These are phyloP conservation scores for Umbellularia californica DNA, from an alignment of 164 flowering plant genomes.

Conservation along the genomic window DNA sequence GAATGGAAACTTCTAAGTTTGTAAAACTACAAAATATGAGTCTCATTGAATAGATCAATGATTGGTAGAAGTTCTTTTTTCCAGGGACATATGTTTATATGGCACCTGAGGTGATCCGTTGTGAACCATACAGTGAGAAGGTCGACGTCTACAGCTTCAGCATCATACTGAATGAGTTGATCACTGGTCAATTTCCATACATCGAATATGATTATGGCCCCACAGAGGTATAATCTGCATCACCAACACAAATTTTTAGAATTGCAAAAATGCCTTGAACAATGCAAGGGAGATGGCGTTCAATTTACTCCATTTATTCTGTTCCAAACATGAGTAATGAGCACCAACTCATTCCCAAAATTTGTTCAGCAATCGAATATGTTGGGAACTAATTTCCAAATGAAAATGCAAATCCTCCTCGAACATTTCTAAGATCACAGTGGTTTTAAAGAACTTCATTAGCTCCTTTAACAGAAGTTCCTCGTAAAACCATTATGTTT, in stretches of 20 bases:
- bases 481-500: background rate
- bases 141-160: slow-evolving; percentile 67
- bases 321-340: background rate
- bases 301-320: background rate
- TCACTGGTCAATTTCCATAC: slow-evolving; percentile 62
- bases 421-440: too few relatives aligned
- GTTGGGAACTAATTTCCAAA: background rate
- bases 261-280: too few relatives aligned
- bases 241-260: background rate
- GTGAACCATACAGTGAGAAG: slow-evolving; percentile 57
- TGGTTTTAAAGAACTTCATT: too few relatives aligned
- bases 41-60: background rate
- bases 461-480: background rate
- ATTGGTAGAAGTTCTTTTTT: background rate
- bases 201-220: slow-evolving; percentile 49
- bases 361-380: background rate
- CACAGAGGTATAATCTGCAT: slow-evolving; percentile 32
- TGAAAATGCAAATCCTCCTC: background rate
- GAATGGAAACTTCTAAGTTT: background rate
- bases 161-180: slow-evolving; percentile 55
- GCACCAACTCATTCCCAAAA: background rate
- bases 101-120: slow-evolving; percentile 68
- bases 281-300: background rate
- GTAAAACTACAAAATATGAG: background rate
- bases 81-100: slow-evolving; percentile 69